These are phyloP conservation scores for Malus hybrid DNA, from an alignment of 331 rosid species.

Conservation along the genomic window DNA sequence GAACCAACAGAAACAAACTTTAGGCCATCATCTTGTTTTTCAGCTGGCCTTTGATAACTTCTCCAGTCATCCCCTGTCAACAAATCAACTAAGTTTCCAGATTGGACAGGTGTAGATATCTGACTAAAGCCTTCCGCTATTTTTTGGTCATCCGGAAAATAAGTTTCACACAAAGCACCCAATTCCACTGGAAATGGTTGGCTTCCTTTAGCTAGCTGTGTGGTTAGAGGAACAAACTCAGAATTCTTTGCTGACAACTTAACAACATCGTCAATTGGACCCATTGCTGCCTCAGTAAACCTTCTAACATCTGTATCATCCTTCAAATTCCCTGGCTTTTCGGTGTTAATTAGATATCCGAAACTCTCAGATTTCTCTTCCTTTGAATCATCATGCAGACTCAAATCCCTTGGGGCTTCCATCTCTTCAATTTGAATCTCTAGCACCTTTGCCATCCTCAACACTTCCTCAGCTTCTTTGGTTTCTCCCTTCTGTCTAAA, in stretches of 20 bases:
- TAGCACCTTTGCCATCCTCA: constrained; percentile 50
- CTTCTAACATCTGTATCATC: constrained; percentile 18
- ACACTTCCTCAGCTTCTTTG: constrained; percentile 65
- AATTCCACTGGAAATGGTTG: constrained; percentile 18
- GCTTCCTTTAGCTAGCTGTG: constrained; percentile 22
- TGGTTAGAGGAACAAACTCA: constrained; percentile 16
- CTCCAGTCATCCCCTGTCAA: constrained; percentile 48
- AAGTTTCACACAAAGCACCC: constrained; percentile 23
- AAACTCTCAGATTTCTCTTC: constrained; percentile 24
- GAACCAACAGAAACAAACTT: constrained; percentile 20
- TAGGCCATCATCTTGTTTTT: constrained; percentile 24
- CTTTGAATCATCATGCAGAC: constrained; percentile 16
- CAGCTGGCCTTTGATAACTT: constrained; percentile 25
- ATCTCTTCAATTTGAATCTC: constrained; percentile 62
- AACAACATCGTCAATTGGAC: constrained; percentile 10
- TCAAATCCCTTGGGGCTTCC: constrained; percentile 31
- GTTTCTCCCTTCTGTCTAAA: constrained; percentile 67
- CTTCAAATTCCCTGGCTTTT: constrained; percentile 22
- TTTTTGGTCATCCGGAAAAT: constrained; percentile 20
- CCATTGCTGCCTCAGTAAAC: constrained; percentile 17
- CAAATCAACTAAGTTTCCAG: constrained; percentile 34
- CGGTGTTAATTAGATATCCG: constrained; percentile 20
- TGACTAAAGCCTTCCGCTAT: constrained; percentile 8
- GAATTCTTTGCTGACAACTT: constrained; percentile 16
- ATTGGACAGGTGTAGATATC: constrained; percentile 22